These are phyloP conservation scores for Colletotrichum sp. DNA, from an alignment of 2,329 filamentous ascomycete species.

Conservation along the genomic window DNA sequence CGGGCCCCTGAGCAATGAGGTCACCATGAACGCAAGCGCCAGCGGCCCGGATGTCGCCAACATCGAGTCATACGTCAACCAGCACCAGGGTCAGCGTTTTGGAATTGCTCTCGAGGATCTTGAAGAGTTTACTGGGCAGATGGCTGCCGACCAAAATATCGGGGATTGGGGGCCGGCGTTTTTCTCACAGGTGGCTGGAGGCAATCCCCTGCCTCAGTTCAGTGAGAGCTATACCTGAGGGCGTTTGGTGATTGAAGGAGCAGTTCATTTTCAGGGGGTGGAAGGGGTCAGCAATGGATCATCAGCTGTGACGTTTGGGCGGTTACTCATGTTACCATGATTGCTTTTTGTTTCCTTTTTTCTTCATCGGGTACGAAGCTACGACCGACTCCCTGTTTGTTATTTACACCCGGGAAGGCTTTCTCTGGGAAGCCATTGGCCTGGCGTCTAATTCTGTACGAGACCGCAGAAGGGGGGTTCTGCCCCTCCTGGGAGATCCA, in stretches of 20 bases:
- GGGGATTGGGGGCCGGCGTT: slow-evolving; percentile 10
- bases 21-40: neutral
- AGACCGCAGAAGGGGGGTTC: neutral
- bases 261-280: neutral
- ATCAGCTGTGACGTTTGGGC: neutral
- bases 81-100: slow-evolving; percentile 15
- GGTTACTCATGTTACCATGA: neutral
- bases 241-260: neutral
- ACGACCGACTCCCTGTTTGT: neutral
- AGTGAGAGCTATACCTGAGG: neutral
- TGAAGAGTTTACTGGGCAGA: slow-evolving; percentile 11
- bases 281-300: neutral
- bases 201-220: neutral
- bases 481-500: neutral
- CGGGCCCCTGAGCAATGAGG: neutral
- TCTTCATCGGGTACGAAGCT: neutral
- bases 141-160: neutral
- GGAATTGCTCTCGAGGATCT: slow-evolving; percentile 8
- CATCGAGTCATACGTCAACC: slow-evolving; percentile 12
- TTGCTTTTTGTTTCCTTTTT: neutral
- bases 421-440: neutral
- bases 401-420: neutral
- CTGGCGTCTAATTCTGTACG: neutral
- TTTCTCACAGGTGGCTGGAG: slow-evolving; percentile 1
- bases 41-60: neutral